These are phyloP conservation scores for Penicillium rolfsii DNA, from an alignment of 2,329 filamentous ascomycete species.

Conservation along the genomic window DNA sequence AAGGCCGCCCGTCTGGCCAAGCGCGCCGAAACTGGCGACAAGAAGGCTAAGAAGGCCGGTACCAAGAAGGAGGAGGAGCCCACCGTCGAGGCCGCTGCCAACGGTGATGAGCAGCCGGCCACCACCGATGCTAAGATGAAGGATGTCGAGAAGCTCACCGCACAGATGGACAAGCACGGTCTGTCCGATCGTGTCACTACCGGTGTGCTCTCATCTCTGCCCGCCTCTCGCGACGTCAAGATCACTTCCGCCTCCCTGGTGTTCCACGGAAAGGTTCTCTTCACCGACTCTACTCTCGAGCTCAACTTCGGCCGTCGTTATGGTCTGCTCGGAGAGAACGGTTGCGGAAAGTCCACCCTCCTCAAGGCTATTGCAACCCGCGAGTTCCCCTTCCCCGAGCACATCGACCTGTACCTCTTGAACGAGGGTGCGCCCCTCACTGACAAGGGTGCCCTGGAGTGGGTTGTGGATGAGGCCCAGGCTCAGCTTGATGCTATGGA, in stretches of 20 bases:
- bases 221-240: conserved; percentile 91
- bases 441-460: conserved; percentile 89
- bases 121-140: conserved; percentile 73
- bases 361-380: conserved; percentile 91
- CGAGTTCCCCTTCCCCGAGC: conserved; percentile 94
- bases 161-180: conserved; percentile 95
- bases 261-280: conserved; percentile 96
- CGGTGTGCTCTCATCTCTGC: conserved; percentile 86
- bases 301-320: conserved; percentile 91
- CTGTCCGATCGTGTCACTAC: conserved; percentile 98
- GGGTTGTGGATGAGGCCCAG: conserved; percentile 95
- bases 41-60: conserved; percentile 56
- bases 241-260: conserved; percentile 91
- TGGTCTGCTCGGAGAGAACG: conserved; percentile 96
- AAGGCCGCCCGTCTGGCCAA: conserved; percentile 71
- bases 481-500: conserved; percentile 90
- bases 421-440: conserved; percentile 93
- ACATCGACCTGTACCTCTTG: conserved; percentile 96
- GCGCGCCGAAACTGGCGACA: conserved; percentile 67
- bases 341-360: conserved; percentile 97
- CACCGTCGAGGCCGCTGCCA: conserved; percentile 66
- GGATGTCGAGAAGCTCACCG: conserved; percentile 81
- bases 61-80: conserved; percentile 66
- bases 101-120: conserved; percentile 64
- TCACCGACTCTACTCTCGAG: conserved; percentile 92